Evolutionary conservation across 495 filamentous ascomycete genomes (phyloP), one percentile per base, ranked within the genome.

Genomic region (Geopyxis carbonaria): DNA sequence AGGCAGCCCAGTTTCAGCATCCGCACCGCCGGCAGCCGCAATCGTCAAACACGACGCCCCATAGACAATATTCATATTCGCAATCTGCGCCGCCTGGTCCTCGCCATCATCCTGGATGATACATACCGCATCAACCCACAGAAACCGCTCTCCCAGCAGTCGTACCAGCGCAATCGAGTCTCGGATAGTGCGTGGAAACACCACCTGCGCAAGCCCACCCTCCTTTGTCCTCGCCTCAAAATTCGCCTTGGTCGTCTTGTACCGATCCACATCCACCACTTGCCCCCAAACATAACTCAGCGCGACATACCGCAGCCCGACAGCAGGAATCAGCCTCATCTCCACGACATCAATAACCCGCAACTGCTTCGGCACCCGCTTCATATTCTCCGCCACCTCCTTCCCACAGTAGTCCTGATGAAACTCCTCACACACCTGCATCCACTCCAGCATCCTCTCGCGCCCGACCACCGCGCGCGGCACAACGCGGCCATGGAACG

Each of bases 81-180:
- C 14, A 25, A 51, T 51, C 38, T 51, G 44, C 4, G 36, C 32
- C 4, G 11, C 35, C 31, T 51, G 44, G 19, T 51, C 39, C 14
- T 34, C 13, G 19, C 44, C 31, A 40, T 44, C 25, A n/a, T 34
- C 23, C 43, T 51, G 47, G 34, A 47, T 36, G 15, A 51, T 51
- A 31, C 47, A 51, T 21, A 51, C 34, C 13, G 45, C 45, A 38
- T 51, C 47, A 25, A 51, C 22, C 47, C 47, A 51, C 14, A 42
- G 13, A 36, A 47, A 51, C 31, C 40, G 22, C 33, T 43, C 42
- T 8, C 45, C 40, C 22, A 51, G 32, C 2, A 15, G 30, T 15
- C 34, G 34, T 9, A 31, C 32, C 24, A 46, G 22, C 4, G 19
- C 7, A 14, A 50, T 25, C 13, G 46, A 31, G 32, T 50, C 46